Evolutionary conservation across 116 monocot species (phyloP).

Genomic region (Papilionanthe hybrid): DNA sequence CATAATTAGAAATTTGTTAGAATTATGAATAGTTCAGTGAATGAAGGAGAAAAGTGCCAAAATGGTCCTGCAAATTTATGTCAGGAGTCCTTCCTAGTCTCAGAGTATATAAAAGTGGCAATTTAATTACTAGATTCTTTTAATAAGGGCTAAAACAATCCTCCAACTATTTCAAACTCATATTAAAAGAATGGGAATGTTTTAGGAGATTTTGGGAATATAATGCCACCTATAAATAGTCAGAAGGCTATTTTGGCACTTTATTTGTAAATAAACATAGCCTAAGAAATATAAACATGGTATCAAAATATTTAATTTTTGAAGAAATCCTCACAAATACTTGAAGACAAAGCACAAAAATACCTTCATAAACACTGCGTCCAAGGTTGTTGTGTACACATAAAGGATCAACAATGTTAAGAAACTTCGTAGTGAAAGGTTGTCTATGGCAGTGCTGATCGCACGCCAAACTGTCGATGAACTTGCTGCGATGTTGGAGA

Average conservation of each 20-base stretch:
- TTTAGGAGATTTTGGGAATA: no score
- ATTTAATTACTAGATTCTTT: no score
- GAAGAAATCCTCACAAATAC: neutral
- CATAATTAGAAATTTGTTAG: neutral
- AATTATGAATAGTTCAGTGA: neutral
- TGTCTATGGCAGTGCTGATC: slow-evolving; percentile 51
- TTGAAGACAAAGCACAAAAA: neutral
- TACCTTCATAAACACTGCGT: slow-evolving; percentile 96
- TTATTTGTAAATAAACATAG: neutral
- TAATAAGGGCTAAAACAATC: no score
- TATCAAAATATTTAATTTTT: neutral
- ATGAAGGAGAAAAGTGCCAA: no score
- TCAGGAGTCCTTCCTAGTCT: no score
- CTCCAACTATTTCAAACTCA: no score
- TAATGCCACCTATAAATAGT: no score
- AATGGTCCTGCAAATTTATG: no score
- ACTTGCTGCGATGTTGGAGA: slow-evolving; percentile 44
- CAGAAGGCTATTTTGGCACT: no score
- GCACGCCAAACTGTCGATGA: slow-evolving; percentile 46
- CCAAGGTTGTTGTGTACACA: slow-evolving; percentile 89
- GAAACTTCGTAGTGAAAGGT: slow-evolving; percentile 70
- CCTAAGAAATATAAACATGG: neutral
- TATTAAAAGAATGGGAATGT: no score
- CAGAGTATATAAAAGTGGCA: no score
- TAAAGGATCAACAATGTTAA: slow-evolving; percentile 95